Conservation (phyloP, 352 stramenopile species). For the Discostella stelligera region DNA sequence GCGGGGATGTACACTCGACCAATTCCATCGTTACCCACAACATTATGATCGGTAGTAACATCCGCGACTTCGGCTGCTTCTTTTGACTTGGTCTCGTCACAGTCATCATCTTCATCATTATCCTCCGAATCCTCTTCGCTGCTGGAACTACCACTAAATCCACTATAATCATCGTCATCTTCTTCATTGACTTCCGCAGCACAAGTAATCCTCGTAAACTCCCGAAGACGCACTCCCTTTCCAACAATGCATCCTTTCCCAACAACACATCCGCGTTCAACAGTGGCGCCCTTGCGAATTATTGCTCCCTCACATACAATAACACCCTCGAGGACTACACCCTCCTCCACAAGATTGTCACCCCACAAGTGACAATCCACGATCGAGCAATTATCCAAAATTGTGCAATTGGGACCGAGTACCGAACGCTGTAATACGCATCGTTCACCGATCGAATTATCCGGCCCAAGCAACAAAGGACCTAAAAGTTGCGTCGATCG, state of each 20-base stretch:
- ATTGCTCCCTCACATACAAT: conserved; percentile 71
- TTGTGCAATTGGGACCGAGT: conserved; percentile 65
- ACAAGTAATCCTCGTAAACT: conserved; percentile 81
- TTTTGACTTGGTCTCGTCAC: conserved; percentile 11
- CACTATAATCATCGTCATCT: conserved; percentile 57
- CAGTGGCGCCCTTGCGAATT: conserved; percentile 53
- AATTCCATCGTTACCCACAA: conserved; percentile 69
- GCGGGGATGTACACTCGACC: conserved; percentile 62
- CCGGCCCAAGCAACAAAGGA: conserved; percentile 69
- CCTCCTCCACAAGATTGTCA: conserved; percentile 59
- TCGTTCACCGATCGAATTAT: conserved; percentile 66
- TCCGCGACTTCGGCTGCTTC: conserved; percentile 5
- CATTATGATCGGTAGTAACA: conserved; percentile 49
- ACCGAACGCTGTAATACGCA: conserved; percentile 59
- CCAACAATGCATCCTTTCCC: conserved; percentile 77
- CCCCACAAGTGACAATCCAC: conserved; percentile 74
- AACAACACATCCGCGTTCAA: conserved; percentile 80
- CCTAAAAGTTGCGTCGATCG: conserved; percentile 56
- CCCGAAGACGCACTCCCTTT: conserved; percentile 53
- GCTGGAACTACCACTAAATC: conserved; percentile 26
- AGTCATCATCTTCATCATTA: conserved; percentile 19
- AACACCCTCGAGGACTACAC: conserved; percentile 58
- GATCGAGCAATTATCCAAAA: conserved; percentile 58
- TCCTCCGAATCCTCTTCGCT: conserved; percentile 32
- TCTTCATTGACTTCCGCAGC: conserved; percentile 57